These are phyloP conservation scores for Flaveria linearis DNA, from an alignment of 129 eudicot genomes.

Conservation along the genomic window DNA sequence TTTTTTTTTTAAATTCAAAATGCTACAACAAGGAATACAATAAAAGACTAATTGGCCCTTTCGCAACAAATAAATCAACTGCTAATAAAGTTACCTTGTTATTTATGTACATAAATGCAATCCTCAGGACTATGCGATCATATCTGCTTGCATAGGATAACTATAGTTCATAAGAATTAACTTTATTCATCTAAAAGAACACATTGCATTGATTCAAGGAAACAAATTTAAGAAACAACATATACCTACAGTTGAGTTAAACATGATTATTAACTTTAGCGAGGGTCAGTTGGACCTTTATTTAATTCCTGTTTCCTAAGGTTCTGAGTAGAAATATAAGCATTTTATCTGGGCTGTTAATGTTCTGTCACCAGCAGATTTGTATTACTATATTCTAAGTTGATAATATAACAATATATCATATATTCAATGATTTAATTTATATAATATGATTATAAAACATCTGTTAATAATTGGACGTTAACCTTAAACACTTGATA, in stretches of 20 bases:
- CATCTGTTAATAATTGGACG: not conserved
- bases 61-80: slow-evolving; percentile 7
- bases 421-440: not conserved
- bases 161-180: not conserved
- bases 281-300: not conserved
- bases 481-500: not conserved
- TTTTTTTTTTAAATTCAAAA: not conserved
- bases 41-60: not conserved
- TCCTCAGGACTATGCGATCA: not conserved
- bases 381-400: not conserved
- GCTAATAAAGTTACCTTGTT: not conserved
- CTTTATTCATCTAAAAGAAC: not conserved
- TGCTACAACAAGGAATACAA: not conserved
- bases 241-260: not conserved
- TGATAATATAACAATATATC: not conserved
- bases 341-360: not conserved
- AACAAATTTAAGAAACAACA: not conserved
- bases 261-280: not conserved
- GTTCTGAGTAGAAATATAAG: not conserved
- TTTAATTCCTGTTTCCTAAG: not conserved
- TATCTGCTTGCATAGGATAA: slow-evolving; percentile 3
- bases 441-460: not conserved
- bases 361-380: not conserved
- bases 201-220: not conserved
- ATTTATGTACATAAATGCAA: not conserved